These are phyloP conservation scores for Citrullus mucosospermus DNA, from an alignment of 306 rosid species.

Conservation along the genomic window DNA sequence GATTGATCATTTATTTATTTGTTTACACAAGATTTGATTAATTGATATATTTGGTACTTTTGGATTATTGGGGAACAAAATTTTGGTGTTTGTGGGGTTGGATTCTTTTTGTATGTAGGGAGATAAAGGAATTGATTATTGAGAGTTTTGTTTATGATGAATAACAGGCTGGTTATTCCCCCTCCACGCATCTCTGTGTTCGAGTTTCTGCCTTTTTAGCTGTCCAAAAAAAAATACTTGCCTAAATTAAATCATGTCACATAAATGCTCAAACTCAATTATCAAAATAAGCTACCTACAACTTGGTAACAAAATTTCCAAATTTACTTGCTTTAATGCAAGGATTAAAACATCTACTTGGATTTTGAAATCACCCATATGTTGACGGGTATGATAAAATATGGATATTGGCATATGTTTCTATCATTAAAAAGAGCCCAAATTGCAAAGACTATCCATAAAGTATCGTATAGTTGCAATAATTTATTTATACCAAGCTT, in stretches of 20 bases:
- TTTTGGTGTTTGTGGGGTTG: slow-evolving; percentile 7
- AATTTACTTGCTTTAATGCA: background rate
- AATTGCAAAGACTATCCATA: too few species aligned
- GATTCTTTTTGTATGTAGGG: background rate
- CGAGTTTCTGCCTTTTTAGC: background rate
- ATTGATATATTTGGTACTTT: background rate
- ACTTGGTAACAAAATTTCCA: background rate
- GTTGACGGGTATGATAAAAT: too few species aligned
- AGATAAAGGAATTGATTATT: background rate
- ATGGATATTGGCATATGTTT: too few species aligned
- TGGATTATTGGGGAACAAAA: background rate
- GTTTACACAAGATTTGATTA: background rate
- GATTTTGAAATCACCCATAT: too few species aligned
- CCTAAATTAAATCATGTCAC: background rate
- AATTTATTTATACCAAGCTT: too few species aligned
- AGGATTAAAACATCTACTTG: too few species aligned
- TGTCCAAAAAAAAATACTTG: background rate
- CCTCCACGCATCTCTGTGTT: background rate
- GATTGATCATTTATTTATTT: background rate
- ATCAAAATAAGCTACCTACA: too few species aligned
- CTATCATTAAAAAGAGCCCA: too few species aligned
- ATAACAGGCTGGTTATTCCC: slow-evolving; percentile 3
- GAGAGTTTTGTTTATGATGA: background rate
- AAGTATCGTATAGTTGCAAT: too few species aligned
- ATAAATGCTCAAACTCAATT: background rate